Base-by-base conservation (phyloP, 106 monocot species). In the Apostasia ramifera region DNA sequence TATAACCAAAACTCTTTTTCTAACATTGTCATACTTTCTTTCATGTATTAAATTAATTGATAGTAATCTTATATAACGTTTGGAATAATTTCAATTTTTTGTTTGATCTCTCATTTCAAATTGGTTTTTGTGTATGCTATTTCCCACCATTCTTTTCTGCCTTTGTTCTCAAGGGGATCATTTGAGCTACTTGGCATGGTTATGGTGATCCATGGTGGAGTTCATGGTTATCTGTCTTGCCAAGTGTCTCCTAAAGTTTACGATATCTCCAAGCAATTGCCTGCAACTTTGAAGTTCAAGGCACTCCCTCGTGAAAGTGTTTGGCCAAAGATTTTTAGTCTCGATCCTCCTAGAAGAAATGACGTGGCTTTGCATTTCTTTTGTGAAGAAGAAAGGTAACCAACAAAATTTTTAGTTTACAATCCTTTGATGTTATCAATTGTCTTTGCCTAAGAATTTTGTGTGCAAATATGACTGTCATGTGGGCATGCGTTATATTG, bases 311-410 rank as follows among this genome's bases (percentile, higher is more conserved):
- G 75, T 37, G 44, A 53, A 52, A 53, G 67, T 45, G 52, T 65
- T 8, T 80, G 80, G 80, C 75, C 80, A 40, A 57, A 67, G 44
- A 61, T 41, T 3, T 80, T 80, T 61, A 37, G 59, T 47, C 41
- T 44, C 57, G 41, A 71, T 47, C 67, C 70, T 61, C 80, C 80
- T 11, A 59, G 65, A 1, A 51, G 39, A 8, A 47, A 75, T 48
- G 80, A 80, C 44, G 55, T 80, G 46, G 75, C 71, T 26, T 26
- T 80, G 41, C 71, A 75, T 51, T 80, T 80, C 68, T 57, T 43
- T 2, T 48, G 67, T 48, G n/a, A 13, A 60, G 37, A 15, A 57
- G 71, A 66, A 52, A 44, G 73, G 70, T 77, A 61, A 40, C 13
- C 6, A 9, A 40, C 11, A 47, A 38, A 42, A 38, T 15, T 13